These are phyloP conservation scores for Vaccinium macrocarpon DNA, from an alignment of 148 eudicot genomes.

Conservation along the genomic window DNA sequence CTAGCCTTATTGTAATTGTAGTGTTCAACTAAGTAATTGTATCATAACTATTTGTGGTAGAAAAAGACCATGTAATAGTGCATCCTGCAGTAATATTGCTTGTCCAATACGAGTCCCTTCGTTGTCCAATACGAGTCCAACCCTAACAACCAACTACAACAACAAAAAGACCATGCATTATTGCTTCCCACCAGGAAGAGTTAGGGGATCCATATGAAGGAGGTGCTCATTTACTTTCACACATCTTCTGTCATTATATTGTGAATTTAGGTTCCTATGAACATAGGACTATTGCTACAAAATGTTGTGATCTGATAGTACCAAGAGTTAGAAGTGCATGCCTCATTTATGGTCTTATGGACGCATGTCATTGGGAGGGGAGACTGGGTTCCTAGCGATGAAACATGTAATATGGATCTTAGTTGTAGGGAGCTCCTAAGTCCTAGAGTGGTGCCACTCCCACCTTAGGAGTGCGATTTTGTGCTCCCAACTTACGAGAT, in stretches of 20 bases:
- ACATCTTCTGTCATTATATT: background rate
- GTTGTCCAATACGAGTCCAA: no score
- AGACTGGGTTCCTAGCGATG: background rate
- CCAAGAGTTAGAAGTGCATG: background rate
- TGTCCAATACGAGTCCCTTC: no score
- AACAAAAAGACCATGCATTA: background rate
- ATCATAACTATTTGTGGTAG: background rate
- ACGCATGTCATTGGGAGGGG: background rate
- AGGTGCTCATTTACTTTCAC: background rate
- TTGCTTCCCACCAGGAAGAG: background rate
- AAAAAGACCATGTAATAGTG: background rate
- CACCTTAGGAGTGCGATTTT: no score
- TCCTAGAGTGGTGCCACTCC: no score
- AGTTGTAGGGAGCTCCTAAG: no score
- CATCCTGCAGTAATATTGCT: background rate
- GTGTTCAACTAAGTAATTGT: background rate
- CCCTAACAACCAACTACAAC: no score
- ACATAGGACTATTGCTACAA: background rate
- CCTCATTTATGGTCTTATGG: background rate
- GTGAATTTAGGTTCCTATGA: background rate
- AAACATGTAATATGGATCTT: background rate
- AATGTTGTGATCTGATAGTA: background rate
- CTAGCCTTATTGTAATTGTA: background rate
- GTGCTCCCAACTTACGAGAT: no score
- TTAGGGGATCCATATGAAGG: background rate